Evolutionary conservation across 805 yeast genomes (phyloP).

Genomic region (Candida ascalaphidarum): DNA sequence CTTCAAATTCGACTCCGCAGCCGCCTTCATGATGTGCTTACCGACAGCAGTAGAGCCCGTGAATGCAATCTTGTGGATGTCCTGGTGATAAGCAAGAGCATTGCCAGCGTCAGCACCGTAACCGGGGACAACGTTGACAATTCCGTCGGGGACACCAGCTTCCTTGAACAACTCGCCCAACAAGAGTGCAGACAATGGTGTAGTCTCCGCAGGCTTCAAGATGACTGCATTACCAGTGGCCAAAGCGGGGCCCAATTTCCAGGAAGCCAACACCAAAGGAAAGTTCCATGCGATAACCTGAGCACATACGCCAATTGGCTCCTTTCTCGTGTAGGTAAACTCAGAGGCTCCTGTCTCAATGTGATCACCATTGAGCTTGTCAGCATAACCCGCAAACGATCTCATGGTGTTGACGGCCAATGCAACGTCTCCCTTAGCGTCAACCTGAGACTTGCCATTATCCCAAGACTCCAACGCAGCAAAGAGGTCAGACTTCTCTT

Average conservation of each 20-base stretch:
- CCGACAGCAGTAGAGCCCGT: slow-evolving; percentile 95
- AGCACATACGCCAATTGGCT: slow-evolving; percentile 93
- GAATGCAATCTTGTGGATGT: slow-evolving; percentile 84
- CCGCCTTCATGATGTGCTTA: slow-evolving; percentile 68
- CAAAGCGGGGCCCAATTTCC: slow-evolving; percentile 92
- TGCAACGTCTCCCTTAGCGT: slow-evolving; percentile 69
- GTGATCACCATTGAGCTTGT: slow-evolving; percentile 70
- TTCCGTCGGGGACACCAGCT: slow-evolving; percentile 92
- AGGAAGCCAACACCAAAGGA: slow-evolving; percentile 87
- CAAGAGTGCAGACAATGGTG: slow-evolving; percentile 82
- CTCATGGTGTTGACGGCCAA: slow-evolving; percentile 63
- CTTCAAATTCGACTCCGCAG: slow-evolving; percentile 75
- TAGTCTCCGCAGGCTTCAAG: slow-evolving; percentile 84
- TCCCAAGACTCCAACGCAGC: slow-evolving; percentile 82
- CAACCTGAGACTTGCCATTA: slow-evolving; percentile 74
- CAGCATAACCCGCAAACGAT: slow-evolving; percentile 89
- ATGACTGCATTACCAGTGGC: slow-evolving; percentile 88
- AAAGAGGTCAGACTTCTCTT: slow-evolving; percentile 58
- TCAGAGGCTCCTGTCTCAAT: slow-evolving; percentile 69
- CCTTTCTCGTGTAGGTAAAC: slow-evolving; percentile 73
- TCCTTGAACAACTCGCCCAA: slow-evolving; percentile 61
- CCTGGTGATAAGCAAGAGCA: slow-evolving; percentile 68
- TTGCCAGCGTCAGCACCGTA: slow-evolving; percentile 81
- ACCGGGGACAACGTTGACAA: slow-evolving; percentile 79
- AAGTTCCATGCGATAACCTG: slow-evolving; percentile 97